Evolutionary conservation across 352 stramenopile genomes (phyloP).

Genomic region (Globisporangium splendens): DNA sequence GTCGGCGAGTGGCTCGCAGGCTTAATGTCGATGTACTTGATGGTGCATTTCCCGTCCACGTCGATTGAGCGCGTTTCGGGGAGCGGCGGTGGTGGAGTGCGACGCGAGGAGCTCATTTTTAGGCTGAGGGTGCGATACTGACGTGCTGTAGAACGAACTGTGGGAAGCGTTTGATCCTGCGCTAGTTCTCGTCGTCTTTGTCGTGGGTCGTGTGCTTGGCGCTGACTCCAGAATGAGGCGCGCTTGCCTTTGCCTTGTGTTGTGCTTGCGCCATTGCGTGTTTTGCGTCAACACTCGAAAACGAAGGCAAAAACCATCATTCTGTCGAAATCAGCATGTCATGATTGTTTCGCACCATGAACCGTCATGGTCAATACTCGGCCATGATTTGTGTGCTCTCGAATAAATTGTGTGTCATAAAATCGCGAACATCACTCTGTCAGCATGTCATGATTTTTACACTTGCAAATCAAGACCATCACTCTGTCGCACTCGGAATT

Average conservation of each 20-base stretch:
- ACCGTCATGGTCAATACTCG: neutral
- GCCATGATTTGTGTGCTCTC: too few relatives aligned
- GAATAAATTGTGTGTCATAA: neutral
- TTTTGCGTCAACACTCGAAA: neutral
- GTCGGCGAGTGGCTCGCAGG: neutral
- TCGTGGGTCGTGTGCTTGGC: neutral
- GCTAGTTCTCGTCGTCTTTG: neutral
- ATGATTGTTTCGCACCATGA: neutral
- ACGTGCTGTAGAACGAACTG: neutral
- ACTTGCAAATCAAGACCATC: too few relatives aligned
- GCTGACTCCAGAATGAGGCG: neutral
- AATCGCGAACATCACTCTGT: neutral
- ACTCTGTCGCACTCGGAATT: too few relatives aligned
- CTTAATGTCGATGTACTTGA: constrained; percentile 40
- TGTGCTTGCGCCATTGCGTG: neutral
- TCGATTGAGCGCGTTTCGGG: constrained; percentile 22
- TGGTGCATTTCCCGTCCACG: constrained; percentile 31
- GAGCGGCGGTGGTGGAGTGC: constrained; percentile 10
- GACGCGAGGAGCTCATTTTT: neutral
- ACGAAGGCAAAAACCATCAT: neutral
- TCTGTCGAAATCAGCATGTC: neutral
- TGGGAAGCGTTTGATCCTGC: neutral
- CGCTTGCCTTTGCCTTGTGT: neutral
- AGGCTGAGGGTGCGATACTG: too few relatives aligned
- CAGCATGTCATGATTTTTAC: too few relatives aligned